Evolutionary conservation across 2,329 filamentous ascomycete species (phyloP).

Genomic region (Fusarium odoratissimum): DNA sequence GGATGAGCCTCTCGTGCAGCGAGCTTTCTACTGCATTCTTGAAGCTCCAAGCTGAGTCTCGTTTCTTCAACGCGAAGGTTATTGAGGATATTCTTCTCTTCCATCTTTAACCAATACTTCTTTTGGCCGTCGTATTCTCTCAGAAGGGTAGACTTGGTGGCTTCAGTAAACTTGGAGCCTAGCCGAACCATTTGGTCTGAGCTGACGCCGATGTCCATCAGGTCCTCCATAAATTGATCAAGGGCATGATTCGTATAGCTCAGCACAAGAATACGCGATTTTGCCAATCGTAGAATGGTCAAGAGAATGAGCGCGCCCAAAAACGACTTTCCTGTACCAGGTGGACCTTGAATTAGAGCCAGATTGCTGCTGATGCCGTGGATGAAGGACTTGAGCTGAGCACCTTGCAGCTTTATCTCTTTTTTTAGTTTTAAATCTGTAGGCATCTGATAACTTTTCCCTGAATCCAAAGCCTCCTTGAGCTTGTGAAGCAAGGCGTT

Average conservation of each 20-base stretch:
- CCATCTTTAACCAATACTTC: conserved; percentile 47
- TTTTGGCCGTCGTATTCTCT: conserved; percentile 50
- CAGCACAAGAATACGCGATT: conserved; percentile 68
- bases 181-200: conserved; percentile 66
- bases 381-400: conserved; percentile 68
- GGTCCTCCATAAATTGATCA: conserved; percentile 73
- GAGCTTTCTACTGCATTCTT: conserved; percentile 32
- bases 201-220: conserved; percentile 69
- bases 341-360: conserved; percentile 77
- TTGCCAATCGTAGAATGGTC: conserved; percentile 61
- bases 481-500: not conserved
- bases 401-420: conserved; percentile 42
- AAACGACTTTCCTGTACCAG: conserved; percentile 82
- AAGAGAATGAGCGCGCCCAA: conserved; percentile 74
- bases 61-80: conserved; percentile 45
- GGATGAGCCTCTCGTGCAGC: conserved; percentile 1
- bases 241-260: conserved; percentile 77
- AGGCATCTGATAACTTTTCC: conserved; percentile 4
- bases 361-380: conserved; percentile 64
- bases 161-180: conserved; percentile 66
- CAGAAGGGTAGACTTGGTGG: conserved; percentile 62
- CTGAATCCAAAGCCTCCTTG: not conserved
- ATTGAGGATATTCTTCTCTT: conserved; percentile 52
- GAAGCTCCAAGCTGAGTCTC: conserved; percentile 41
- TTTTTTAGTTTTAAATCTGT: conserved; percentile 33